phyloP scores from a whole-genome alignment of 2,329 filamentous ascomycete species.

The Paracoccidioides lutzii region DNA sequence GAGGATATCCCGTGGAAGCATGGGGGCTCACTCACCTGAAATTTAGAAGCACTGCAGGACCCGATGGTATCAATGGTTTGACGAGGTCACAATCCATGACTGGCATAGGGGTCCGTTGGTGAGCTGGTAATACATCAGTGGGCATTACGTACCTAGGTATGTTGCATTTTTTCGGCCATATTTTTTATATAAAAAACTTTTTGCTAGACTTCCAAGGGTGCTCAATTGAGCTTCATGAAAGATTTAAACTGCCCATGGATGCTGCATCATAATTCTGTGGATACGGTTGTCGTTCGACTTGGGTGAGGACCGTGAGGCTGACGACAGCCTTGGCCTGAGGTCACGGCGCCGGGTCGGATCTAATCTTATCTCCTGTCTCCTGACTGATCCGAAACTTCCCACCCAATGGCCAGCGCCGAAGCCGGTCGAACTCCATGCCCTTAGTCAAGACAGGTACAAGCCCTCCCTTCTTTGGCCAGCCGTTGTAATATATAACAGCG shows the following conservation, averaged over 20 bases:
- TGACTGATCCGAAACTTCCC: neutral
- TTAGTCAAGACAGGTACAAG: too few relatives aligned
- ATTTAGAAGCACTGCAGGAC: neutral
- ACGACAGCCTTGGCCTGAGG: neutral
- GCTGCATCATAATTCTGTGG: too few relatives aligned
- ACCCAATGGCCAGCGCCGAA: too few relatives aligned
- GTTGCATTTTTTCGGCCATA: too few relatives aligned
- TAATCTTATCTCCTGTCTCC: conserved; percentile 10
- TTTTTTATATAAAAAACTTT: too few relatives aligned
- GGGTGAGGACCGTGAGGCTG: neutral
- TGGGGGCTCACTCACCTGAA: neutral
- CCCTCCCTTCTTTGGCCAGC: too few relatives aligned
- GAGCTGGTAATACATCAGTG: neutral
- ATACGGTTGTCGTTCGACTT: too few relatives aligned
- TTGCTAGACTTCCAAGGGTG: too few relatives aligned
- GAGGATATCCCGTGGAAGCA: neutral
- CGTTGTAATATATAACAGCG: too few relatives aligned
- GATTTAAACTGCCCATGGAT: too few relatives aligned
- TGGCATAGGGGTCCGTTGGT: neutral
- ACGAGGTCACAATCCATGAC: neutral
- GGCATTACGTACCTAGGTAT: neutral
- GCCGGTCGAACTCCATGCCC: too few relatives aligned
- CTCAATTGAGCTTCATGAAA: too few relatives aligned
- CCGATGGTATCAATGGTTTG: neutral
- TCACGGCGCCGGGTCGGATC: conserved; percentile 5